Conservation (phyloP, 495 filamentous ascomycete genomes). For the Podospora didyma region DNA sequence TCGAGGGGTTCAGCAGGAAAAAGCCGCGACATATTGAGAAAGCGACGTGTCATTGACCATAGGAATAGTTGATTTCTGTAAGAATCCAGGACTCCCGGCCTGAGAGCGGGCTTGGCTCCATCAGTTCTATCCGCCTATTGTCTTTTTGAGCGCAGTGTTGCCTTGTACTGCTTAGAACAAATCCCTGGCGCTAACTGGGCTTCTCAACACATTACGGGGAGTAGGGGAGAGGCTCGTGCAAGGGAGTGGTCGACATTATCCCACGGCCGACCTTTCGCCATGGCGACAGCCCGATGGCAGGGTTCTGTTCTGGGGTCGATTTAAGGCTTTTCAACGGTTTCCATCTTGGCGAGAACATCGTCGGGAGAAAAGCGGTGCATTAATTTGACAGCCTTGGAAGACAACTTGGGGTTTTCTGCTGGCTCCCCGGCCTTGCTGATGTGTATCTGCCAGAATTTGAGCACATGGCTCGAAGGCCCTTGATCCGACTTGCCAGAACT, state of each 20-base stretch:
- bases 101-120: too few species aligned
- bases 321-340: conserved; percentile 51
- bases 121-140: too few species aligned
- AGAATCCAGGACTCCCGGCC: not conserved
- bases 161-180: too few species aligned
- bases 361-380: conserved; percentile 78
- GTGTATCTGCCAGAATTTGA: conserved; percentile 55
- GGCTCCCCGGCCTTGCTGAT: conserved; percentile 45
- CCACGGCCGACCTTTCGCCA: too few species aligned
- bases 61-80: not conserved
- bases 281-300: too few species aligned
- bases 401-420: conserved; percentile 46
- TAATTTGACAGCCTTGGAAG: conserved; percentile 64
- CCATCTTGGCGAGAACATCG: conserved; percentile 67
- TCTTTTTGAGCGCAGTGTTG: too few species aligned
- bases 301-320: not conserved
- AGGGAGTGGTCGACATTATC: not conserved
- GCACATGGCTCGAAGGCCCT: not conserved
- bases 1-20: conserved; percentile 33
- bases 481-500: conserved; percentile 12
- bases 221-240: not conserved
- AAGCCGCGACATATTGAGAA: conserved; percentile 30
- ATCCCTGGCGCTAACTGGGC: too few species aligned
- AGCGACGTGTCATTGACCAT: not conserved
- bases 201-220: not conserved